phyloP scores from a whole-genome alignment of 176 grass and related monocot species.

The Otatea glauca region DNA sequence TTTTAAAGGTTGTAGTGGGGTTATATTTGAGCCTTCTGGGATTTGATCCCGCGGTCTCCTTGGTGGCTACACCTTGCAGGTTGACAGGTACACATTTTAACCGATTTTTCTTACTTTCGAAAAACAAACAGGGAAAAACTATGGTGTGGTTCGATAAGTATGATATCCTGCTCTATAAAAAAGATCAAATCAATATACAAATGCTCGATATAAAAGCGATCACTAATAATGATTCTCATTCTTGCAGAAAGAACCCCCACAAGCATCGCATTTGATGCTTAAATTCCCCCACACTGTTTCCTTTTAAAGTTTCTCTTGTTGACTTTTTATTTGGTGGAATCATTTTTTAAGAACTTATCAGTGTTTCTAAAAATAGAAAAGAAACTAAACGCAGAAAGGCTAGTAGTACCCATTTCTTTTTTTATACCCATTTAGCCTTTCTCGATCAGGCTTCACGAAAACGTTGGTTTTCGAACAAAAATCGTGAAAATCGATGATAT shows the following conservation, averaged over 20 bases:
- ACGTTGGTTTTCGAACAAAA: no score
- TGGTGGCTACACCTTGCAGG: conserved; percentile 10
- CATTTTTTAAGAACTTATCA: conserved; percentile 27
- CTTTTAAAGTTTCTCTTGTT: conserved; percentile 28
- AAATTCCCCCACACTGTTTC: conserved; percentile 31
- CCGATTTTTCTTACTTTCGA: neutral
- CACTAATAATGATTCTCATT: conserved; percentile 57
- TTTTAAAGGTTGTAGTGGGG: neutral
- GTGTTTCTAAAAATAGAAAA: conserved; percentile 55
- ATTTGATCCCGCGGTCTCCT: conserved; percentile 19
- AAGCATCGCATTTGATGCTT: conserved; percentile 53
- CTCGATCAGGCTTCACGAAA: no score
- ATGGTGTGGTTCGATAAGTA: neutral
- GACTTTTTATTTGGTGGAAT: conserved; percentile 46
- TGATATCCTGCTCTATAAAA: conserved; percentile 16
- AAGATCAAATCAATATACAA: conserved; percentile 18
- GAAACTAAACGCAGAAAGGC: conserved; percentile 37
- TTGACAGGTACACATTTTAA: conserved; percentile 27
- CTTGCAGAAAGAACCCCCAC: conserved; percentile 41
- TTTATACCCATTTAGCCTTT: conserved; percentile 41
- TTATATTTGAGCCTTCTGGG: conserved; percentile 1
- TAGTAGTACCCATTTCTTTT: conserved; percentile 22
- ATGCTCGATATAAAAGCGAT: conserved; percentile 39
- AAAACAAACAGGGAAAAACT: neutral
- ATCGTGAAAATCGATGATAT: no score